phyloP scores from a whole-genome alignment of 1,139 yeast genomes.

The Citeromyces hawaiiensis region DNA sequence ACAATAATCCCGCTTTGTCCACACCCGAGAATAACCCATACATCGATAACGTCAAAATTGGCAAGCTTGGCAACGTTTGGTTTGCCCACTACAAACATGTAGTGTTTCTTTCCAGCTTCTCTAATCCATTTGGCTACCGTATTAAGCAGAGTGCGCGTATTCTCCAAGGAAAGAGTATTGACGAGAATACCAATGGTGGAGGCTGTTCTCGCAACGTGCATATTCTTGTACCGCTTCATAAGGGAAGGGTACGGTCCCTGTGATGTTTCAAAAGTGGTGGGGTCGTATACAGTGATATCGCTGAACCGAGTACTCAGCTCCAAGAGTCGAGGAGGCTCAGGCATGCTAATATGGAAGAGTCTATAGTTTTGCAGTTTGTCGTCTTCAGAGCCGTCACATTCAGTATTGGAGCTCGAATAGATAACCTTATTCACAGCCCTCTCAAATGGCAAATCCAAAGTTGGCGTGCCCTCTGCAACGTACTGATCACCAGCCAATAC shows the following conservation, averaged over 20 bases:
- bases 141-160: conserved; percentile 52
- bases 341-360: conserved; percentile 58
- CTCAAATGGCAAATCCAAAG: conserved; percentile 1
- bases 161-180: conserved; percentile 71
- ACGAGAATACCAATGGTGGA: conserved; percentile 86
- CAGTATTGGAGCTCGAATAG: conserved; percentile 9
- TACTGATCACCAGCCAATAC: conserved; percentile 11
- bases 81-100: conserved; percentile 91
- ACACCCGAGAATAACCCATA: conserved; percentile 93
- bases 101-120: conserved; percentile 79
- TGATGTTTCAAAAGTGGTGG: conserved; percentile 16
- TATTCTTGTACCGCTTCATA: conserved; percentile 70
- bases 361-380: conserved; percentile 25
- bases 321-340: conserved; percentile 68
- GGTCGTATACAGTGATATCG: conserved; percentile 34
- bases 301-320: conserved; percentile 61
- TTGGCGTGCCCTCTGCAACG: neutral
- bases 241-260: conserved; percentile 64
- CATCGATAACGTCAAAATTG: conserved; percentile 80
- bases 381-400: conserved; percentile 6
- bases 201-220: conserved; percentile 83
- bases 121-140: conserved; percentile 44
- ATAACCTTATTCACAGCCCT: conserved; percentile 13
- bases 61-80: conserved; percentile 98
- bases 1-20: conserved; percentile 86